These are phyloP conservation scores for Colletotrichum agaves DNA, from an alignment of 2,329 filamentous ascomycete species.

Conservation along the genomic window DNA sequence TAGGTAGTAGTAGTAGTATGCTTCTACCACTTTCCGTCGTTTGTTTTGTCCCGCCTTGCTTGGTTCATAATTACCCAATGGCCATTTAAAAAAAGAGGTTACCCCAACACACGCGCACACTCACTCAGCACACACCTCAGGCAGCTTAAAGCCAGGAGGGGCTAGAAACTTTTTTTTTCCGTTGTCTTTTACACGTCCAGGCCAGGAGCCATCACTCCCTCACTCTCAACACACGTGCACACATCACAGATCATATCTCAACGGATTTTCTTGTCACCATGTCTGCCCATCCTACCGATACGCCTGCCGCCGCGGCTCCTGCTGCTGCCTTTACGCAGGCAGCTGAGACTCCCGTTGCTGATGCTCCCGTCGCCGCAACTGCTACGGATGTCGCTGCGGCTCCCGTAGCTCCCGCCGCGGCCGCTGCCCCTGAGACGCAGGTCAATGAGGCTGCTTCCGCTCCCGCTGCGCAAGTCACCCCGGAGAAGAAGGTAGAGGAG, in stretches of 20 bases:
- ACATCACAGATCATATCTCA: slow-evolving; percentile 1
- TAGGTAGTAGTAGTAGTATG: slow-evolving; percentile 5
- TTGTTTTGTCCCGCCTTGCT: slow-evolving; percentile 11
- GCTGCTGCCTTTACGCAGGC: slow-evolving; percentile 15
- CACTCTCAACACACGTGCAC: not conserved
- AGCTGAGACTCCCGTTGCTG: slow-evolving; percentile 24
- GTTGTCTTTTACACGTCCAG: not conserved
- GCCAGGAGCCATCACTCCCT: slow-evolving; percentile 1
- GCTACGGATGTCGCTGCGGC: slow-evolving; percentile 19
- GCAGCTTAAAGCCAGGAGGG: slow-evolving; percentile 25
- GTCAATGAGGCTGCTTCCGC: slow-evolving; percentile 32
- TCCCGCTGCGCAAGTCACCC: slow-evolving; percentile 40
- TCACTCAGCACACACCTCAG: slow-evolving; percentile 17
- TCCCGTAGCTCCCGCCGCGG: slow-evolving; percentile 39
- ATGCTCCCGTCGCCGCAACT: slow-evolving; percentile 28
- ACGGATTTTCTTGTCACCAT: slow-evolving; percentile 39
- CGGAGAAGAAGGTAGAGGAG: slow-evolving; percentile 43
- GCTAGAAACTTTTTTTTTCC: slow-evolving; percentile 14
- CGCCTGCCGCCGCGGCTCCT: slow-evolving; percentile 20
- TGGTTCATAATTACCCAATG: not conserved
- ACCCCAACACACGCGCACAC: not conserved
- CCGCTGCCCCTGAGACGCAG: slow-evolving; percentile 39
- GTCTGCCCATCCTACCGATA: slow-evolving; percentile 42
- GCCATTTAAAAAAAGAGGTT: not conserved
- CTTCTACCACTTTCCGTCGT: slow-evolving; percentile 20